Evolutionary conservation across 1,284 basidiomycete species (phyloP).

Genomic region (Malassezia slooffiae): DNA sequence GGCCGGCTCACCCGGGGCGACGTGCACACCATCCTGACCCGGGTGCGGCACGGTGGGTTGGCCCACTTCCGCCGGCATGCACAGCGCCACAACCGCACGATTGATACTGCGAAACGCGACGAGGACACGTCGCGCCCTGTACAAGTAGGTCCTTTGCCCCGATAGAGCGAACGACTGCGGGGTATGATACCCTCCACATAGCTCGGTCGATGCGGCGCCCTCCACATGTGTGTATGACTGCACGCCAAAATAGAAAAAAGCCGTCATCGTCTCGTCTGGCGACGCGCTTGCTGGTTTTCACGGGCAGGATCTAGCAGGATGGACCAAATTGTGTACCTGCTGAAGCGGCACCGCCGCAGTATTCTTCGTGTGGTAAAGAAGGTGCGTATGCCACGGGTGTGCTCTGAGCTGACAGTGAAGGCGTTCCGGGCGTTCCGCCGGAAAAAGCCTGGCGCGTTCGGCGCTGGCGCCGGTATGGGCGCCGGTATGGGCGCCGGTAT

Average conservation of each 20-base stretch:
- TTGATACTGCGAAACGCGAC: too few relatives aligned
- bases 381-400: background rate
- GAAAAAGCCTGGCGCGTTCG: background rate
- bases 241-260: too few relatives aligned
- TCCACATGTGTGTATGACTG: too few relatives aligned
- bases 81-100: slow-evolving; percentile 7
- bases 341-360: background rate
- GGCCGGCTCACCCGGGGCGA: slow-evolving; percentile 3
- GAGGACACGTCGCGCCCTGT: background rate
- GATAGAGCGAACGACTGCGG: too few relatives aligned
- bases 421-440: background rate
- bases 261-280: too few relatives aligned
- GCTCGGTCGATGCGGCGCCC: too few relatives aligned
- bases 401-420: background rate
- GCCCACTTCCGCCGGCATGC: background rate
- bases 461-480: background rate
- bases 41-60: slow-evolving; percentile 6
- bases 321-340: background rate
- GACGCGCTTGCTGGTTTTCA: too few relatives aligned
- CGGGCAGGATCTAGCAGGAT: too few relatives aligned
- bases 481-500: slow-evolving; percentile 2
- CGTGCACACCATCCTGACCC: slow-evolving; percentile 5
- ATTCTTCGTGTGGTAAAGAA: background rate
- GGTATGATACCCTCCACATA: slow-evolving; percentile 3
- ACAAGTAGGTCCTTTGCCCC: slow-evolving; percentile 3